Evolutionary conservation across 2,329 filamentous ascomycete genomes (phyloP), one percentile per base, ranked within the genome.

Genomic region (Paracamarosporium sp.): DNA sequence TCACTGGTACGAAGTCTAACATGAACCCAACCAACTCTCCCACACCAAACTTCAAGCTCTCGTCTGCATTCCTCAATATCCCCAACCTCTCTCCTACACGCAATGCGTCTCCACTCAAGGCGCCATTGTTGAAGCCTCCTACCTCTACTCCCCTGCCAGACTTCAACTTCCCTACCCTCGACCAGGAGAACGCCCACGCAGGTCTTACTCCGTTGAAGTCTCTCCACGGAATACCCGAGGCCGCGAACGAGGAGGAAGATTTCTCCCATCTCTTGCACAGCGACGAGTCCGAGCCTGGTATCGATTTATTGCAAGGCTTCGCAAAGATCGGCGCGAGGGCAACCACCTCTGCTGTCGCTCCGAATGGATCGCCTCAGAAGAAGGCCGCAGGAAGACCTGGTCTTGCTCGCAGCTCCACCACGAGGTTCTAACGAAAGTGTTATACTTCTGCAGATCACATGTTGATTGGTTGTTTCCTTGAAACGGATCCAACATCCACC

Each of bases 281-380:
- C 55, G 87, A 89, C 58, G 86, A 87, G 38, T 79, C 80, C 3
- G 81, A 85, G 56, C 86, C 88, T 57, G 77, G 84, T 13, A 83
- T 92, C 50, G 90, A 93, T 67, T 88, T 93, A 63, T 83, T 90
- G 44, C 88, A 91, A 69, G 89, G 89, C 9, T 93, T 92, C 67
- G 86, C 89, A 71, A 90, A 88, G 78, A 92, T 93, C 71, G 90
- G 90, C 50, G 72, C 76, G 5, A 60, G 71, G 27, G 55, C 66
- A 25, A 25, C 45, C n/a, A 36, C 30, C 2, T 64, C 69, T 24
- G 66, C 67, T 43, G 69, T 75, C 35, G 73, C 73, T 5, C 64
- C 71, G 8, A 75, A 76, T 33, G 74, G 73, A 30, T 75, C 73
- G 24, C 73, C 73, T 12, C 62, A 70, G 56, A 75, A 75, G 66